Conservation (phyloP, 2,329 filamentous ascomycete genomes). For the Graphiopsis chlorocephala region DNA sequence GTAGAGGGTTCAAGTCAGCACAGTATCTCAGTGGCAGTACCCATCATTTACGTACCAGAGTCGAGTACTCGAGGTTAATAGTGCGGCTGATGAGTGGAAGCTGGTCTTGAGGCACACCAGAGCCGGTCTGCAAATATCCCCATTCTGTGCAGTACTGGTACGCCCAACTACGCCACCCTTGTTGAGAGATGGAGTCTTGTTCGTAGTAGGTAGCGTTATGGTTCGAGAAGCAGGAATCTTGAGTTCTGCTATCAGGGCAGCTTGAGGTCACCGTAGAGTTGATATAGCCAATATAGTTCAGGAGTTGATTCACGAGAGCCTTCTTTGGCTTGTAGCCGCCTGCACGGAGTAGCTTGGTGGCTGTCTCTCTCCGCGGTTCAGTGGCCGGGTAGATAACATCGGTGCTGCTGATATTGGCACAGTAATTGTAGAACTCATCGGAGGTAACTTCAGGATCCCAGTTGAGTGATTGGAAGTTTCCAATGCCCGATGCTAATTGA, state of each 20-base stretch:
- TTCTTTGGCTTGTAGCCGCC: slow-evolving; percentile 47
- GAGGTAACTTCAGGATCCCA: slow-evolving; percentile 58
- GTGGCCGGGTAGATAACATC: slow-evolving; percentile 44
- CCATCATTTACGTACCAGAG: slow-evolving; percentile 36
- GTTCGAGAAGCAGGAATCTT: slow-evolving; percentile 52
- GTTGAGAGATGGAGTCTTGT: slow-evolving; percentile 41
- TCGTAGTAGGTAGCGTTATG: slow-evolving; percentile 49
- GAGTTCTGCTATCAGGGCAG: slow-evolving; percentile 41
- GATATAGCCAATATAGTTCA: slow-evolving; percentile 59
- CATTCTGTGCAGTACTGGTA: slow-evolving; percentile 56
- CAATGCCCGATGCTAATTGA: slow-evolving; percentile 44
- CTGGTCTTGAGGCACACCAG: slow-evolving; percentile 60
- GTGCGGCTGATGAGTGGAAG: slow-evolving; percentile 71
- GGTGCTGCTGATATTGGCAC: slow-evolving; percentile 53
- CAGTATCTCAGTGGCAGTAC: too few relatives aligned
- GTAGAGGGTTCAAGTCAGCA: too few relatives aligned
- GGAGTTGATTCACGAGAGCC: slow-evolving; percentile 49
- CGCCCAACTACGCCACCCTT: slow-evolving; percentile 52
- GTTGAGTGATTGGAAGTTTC: slow-evolving; percentile 54
- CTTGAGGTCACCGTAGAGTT: slow-evolving; percentile 43
- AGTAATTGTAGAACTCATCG: slow-evolving; percentile 52
- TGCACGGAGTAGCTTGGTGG: slow-evolving; percentile 45
- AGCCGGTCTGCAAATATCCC: slow-evolving; percentile 73
- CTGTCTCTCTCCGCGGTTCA: slow-evolving; percentile 38
- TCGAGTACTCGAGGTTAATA: slow-evolving; percentile 62